These are phyloP conservation scores for Metschnikowia lachancei DNA, from an alignment of 805 yeast species.

Conservation along the genomic window DNA sequence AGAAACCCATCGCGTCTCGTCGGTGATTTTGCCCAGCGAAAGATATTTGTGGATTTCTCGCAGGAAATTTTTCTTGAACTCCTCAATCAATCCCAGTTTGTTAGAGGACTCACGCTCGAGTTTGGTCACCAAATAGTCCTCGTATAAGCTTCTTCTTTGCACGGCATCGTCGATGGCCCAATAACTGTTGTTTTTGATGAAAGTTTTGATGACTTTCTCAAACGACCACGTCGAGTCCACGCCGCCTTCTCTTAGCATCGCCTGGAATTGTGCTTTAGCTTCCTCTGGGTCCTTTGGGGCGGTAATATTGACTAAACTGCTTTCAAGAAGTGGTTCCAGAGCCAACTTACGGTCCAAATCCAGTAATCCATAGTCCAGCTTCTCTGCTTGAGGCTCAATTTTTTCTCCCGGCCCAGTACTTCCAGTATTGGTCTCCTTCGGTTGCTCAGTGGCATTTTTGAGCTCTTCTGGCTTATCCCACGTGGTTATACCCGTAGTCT, in stretches of 20 bases:
- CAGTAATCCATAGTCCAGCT: conserved; percentile 5
- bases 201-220: conserved; percentile 55
- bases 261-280: conserved; percentile 46
- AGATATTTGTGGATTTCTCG: conserved; percentile 42
- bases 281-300: conserved; percentile 27
- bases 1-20: conserved; percentile 64
- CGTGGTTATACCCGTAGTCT: conserved; percentile 59
- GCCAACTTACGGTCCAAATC: conserved; percentile 23
- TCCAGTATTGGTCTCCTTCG: neutral
- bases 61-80: conserved; percentile 53
- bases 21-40: conserved; percentile 39
- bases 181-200: conserved; percentile 59
- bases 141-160: conserved; percentile 58
- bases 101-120: conserved; percentile 50
- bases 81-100: conserved; percentile 51
- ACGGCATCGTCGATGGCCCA: conserved; percentile 66
- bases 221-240: conserved; percentile 80
- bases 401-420: conserved; percentile 12
- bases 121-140: conserved; percentile 50
- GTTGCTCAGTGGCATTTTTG: conserved; percentile 1
- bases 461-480: conserved; percentile 76
- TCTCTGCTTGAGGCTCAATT: neutral
- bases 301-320: conserved; percentile 26
- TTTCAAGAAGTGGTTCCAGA: conserved; percentile 21
- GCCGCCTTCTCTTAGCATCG: conserved; percentile 50